Evolutionary conservation across 495 filamentous ascomycete species (phyloP), one percentile per base, ranked within the genome.

Genomic region (Zalerion maritima): DNA sequence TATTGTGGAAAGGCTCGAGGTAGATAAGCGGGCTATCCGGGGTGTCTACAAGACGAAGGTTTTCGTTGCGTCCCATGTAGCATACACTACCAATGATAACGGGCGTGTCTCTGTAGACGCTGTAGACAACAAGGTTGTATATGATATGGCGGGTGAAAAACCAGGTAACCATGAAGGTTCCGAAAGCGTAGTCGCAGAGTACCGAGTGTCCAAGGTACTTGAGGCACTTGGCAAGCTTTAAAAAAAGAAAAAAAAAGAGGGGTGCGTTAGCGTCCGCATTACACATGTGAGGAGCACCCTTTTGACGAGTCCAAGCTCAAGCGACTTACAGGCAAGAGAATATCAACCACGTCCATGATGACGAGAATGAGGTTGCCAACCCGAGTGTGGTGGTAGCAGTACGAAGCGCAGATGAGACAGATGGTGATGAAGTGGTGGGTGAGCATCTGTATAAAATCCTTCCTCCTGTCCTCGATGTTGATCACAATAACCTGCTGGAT

Each of bases 401-500:
- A 97, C 25, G 76, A 81, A 9, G 67, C 63, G 40, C 74, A 72
- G 29, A 96, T 73, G 24, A 97, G 66, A 12, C 61, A 58, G 51
- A 75, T 78, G 13, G 89, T 97, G 43, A 94, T 73, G 42, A 94
- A 69, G 51, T 97, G 89, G 52, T 97, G 89, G 7, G 74, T 76
- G 34, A 96, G 73, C 91, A 94, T 94, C 50, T 96, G 89, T 49
- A 71, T 76, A 51, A 93, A 78, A 43, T 97, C 89, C 54, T 97
- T 97, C 29, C 89, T 66, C 37, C 79, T 69, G 54, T 91, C 76
- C 50, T 97, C 91, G 35, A 96, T 79, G 54, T 96, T 78, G 45
- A 97, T 78, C 26, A 94, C 81, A 22, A 96, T 54, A 36, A 97
- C 78, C 57, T 93, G 84, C 54, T 97, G 91, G 12, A 94, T 42